Evolutionary conservation across 163 green algal species (phyloP), one percentile per base, ranked within the genome.

Genomic region (Prototheca wickerhamii): DNA sequence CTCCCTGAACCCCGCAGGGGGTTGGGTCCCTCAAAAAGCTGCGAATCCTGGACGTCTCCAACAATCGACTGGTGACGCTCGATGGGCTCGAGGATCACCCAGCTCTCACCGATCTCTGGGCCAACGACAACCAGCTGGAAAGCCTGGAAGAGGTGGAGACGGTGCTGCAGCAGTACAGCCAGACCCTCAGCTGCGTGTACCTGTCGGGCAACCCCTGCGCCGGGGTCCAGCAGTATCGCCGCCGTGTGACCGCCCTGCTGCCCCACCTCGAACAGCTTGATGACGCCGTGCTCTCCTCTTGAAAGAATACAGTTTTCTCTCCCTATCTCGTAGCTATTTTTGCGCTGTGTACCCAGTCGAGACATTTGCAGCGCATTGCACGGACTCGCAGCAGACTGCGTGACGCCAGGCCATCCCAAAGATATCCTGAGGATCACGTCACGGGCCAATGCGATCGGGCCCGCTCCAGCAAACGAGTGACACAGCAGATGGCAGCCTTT

Each of bases 51-150:
- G 87, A 90, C 61, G 33, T 92, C 2, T 68, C 82, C 21, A 85
- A 78, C 83, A 92, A 92, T 65, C 63, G 73, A 10, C 63, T 91
- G 4, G 21, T 58, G 3, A 30, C 50, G 7, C 29, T 91, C 7
- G 35, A 53, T 5, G 72, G 75, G 28, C 63, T 89, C 4, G 67
- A 23, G 59, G 84, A 18, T 32, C 61, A 34, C 68, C 72, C 28
- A 58, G 83, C 72, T 34, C 69, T 90, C 51, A 68, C 86, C 63
- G 88, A 97, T 72, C 74, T 97, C 17, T 97, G 90, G 90, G 71
- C 93, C 23, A 96, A 95, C 60, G 83, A 96, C 71, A 97, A 96
- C 66, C 25, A 71, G n/a, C 52, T 79, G 4, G 66, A 68, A 40
- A 60, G n/a, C 21, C 30, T 79, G 60, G 69, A 76, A 4, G 51